Base-by-base conservation (phyloP, 768 basidiomycete species). In the Tephrocybe sp. region DNA sequence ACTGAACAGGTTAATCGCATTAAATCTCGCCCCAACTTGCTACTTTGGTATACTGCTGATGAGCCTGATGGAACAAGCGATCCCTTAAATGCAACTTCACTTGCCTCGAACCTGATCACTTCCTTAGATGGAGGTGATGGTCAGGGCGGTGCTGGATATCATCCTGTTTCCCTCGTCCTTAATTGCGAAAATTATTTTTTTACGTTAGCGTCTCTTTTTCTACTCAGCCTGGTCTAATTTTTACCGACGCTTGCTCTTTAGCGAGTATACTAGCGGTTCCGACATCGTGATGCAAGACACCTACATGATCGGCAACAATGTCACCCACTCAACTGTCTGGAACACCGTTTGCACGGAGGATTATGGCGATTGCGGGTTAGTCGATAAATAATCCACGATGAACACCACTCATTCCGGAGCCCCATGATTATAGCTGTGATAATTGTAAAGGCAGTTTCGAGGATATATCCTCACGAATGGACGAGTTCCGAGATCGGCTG, bases 301-400 rank as follows among this genome's bases (percentile, higher is more conserved):
- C 4, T 84, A 84, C 57, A 70, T 72, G 60, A 70, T 79, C 35
- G 74, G 72, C 5, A 87, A 81, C 62, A 87, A 87, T 48, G 78
- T 82, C 19, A 85, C 80, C 3, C 83, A 74, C 60, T 87, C 85
- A 16, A 71, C 69, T 36, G 69, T 72, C 8, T 88, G 83, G 82
- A 62, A 74, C 17, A 89, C 86, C 0, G 56, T 71, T 2, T 89
- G 87, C 63, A 87, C 84, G 1, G 59, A 61, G 2, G 77, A 82
- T 54, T 88, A 79, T 54, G 89, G 88, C 2, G 82, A 81, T 60
- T 91, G 88, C 58, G 90, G 90, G 57, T 89, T 72, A 51, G 85
- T 59, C 2, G n/a, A n/a, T 11, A 16, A 16, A 8, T 5, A 2
- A 22, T 38, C 11, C 20, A n/a, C 13, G 1, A 40, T 20, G 12